These are phyloP conservation scores for Diaporthe ilicicola DNA, from an alignment of 2,329 filamentous ascomycete species.

Conservation along the genomic window DNA sequence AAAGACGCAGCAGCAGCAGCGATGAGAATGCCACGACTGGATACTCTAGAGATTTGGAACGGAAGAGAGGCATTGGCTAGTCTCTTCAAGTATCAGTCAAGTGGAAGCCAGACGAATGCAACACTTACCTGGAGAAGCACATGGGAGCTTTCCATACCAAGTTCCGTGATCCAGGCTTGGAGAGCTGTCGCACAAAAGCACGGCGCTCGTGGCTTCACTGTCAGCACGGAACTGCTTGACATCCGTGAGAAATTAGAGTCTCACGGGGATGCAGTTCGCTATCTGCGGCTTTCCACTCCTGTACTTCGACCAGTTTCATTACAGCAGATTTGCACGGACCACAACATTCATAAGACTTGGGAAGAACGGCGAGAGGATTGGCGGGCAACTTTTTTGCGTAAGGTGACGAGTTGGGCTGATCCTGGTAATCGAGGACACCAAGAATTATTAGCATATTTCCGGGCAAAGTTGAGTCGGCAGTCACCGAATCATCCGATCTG, in stretches of 20 bases:
- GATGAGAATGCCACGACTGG: constrained; percentile 42
- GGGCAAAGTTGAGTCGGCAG: neutral
- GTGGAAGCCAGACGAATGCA: too few species aligned
- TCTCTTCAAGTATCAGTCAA: constrained; percentile 42
- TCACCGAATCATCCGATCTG: neutral
- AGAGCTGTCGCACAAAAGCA: too few species aligned
- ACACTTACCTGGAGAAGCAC: too few species aligned
- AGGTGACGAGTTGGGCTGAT: neutral
- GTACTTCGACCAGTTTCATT: neutral
- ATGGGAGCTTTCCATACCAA: too few species aligned
- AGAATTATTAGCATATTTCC: neutral
- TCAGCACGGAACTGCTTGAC: too few species aligned
- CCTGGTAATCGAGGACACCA: neutral
- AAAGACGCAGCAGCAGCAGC: constrained; percentile 38
- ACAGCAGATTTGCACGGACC: neutral
- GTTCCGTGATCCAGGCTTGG: too few species aligned
- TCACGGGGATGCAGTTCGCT: neutral
- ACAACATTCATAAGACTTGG: neutral
- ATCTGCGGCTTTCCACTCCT: neutral
- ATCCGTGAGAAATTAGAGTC: neutral
- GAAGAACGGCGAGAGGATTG: neutral
- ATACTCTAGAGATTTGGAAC: constrained; percentile 48
- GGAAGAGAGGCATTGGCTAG: constrained; percentile 41
- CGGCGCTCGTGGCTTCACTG: too few species aligned
- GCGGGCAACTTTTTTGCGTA: too few species aligned